Percentiles rank a stretch among this genome's conserved stretches.
Evolutionary conservation across 352 stramenopile species (phyloP).

Genomic region (Thraustochytrium sp.): DNA sequence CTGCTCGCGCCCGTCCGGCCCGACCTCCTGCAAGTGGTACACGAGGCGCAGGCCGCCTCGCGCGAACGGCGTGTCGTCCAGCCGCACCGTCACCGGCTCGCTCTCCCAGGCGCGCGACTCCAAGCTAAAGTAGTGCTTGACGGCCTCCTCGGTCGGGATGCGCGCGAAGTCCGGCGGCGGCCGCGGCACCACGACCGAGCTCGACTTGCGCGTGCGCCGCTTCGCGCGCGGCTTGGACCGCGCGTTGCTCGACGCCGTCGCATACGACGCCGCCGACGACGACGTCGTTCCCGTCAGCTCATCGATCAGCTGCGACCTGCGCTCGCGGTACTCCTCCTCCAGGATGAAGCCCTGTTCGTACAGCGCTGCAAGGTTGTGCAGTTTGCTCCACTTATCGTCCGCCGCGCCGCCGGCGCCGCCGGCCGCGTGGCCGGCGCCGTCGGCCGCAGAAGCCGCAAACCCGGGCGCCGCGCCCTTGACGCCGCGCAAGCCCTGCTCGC

Average conservation of each 20-base stretch:
- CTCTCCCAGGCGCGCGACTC: conserved; percentile 54
- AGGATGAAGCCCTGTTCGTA: conserved; percentile 71
- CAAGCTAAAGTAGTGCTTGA: conserved; percentile 54
- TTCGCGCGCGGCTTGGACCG: conserved; percentile 52
- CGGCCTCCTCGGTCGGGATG: neutral
- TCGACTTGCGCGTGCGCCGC: conserved; percentile 50
- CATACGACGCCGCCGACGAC: conserved; percentile 70
- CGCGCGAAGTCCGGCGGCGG: neutral
- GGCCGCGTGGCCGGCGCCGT: no score
- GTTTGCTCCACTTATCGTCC: conserved; percentile 18
- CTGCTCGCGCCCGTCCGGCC: conserved; percentile 68
- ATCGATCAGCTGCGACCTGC: conserved; percentile 35
- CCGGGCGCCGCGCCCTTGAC: no score
- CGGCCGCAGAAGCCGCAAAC: no score
- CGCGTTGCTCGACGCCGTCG: conserved; percentile 46
- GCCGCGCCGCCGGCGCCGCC: neutral
- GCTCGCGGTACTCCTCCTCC: conserved; percentile 68
- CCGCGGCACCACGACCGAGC: conserved; percentile 55
- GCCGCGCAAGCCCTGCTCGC: no score
- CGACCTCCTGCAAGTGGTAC: conserved; percentile 59
- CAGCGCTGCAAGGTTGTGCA: conserved; percentile 60
- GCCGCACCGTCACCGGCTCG: conserved; percentile 61
- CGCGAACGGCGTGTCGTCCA: conserved; percentile 59
- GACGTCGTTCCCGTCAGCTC: conserved; percentile 60
- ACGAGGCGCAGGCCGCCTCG: conserved; percentile 62